Evolutionary conservation across 371 early-diverging fungal genomes (phyloP), one percentile per base, ranked within the genome.

Genomic region (Batkoa obscura): DNA sequence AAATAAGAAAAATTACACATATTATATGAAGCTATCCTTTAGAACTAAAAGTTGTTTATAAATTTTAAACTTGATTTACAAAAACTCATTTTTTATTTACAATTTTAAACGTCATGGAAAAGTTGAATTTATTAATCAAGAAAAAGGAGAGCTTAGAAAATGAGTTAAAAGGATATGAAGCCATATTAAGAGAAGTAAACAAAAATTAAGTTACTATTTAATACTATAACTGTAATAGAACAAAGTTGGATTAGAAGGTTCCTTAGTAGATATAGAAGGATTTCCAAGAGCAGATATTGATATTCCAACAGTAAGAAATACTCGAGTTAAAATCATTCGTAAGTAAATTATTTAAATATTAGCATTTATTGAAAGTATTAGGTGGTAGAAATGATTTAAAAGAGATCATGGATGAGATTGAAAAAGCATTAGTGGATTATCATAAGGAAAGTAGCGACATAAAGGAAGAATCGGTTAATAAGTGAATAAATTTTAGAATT

Each of bases 271-370:
- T 62, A 39, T 59, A 1, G 64, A 72, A 8, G 92, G 93, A 0
- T 94, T 85, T 61, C 94, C 94, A 3, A 75, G 90, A 31, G 67
- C 81, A 12, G 93, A 92, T 66, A 65, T 94, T 12, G 94, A 94
- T 62, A 73, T 94, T 0, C 81, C 78, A 33, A 68, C 80, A 0
- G 74, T 85, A 10, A 70, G 83, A 36, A 64, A 74, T 13, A 70
- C 77, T 0, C 76, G 92, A 2, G 67, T 72, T 41, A 58, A 66
- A 43, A 75, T 90, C 30, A 73, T 79, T 45, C 71, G 83, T 64
- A 67, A 56, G 64, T 66, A 56, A 34, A 43, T 30, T 38, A 35
- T 45, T 12, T 32, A 32, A 52, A 35, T 41, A 15, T 15, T 41
- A 30, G 36, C 34, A 12, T 47, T 9, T 6, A 1, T 32, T 46